Conservation (phyloP, 768 basidiomycete species). For the Lactifluus hygrophoroides region DNA sequence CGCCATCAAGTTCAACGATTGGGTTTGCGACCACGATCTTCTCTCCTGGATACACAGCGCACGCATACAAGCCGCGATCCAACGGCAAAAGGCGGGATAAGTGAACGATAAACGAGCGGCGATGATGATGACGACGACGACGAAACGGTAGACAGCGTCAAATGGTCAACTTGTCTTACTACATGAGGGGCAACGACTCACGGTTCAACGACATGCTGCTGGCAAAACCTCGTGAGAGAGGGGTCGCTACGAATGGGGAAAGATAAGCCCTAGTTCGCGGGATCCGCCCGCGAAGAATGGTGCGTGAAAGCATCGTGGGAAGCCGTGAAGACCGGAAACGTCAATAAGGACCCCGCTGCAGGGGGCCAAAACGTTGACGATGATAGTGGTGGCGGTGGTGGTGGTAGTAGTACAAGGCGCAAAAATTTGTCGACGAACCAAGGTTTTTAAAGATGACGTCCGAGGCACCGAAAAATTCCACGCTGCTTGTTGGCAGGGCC, state of each 20-base stretch:
- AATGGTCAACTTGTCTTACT: neutral
- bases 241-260: neutral
- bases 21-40: conserved; percentile 84
- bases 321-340: neutral
- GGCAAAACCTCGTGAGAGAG: conserved; percentile 12
- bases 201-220: conserved; percentile 12
- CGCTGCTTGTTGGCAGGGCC: neutral
- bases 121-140: neutral
- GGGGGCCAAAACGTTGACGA: neutral
- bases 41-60: conserved; percentile 7
- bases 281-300: conserved; percentile 6
- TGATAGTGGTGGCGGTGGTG: neutral
- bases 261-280: neutral
- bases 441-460: neutral
- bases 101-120: neutral
- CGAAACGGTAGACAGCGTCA: neutral
- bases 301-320: conserved; percentile 16
- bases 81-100: neutral
- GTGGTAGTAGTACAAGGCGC: neutral
- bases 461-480: neutral
- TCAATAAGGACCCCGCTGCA: neutral
- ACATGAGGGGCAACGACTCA: conserved; percentile 2
- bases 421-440: neutral
- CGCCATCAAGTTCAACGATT: conserved; percentile 91
- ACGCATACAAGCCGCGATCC: neutral